Evolutionary conservation across 768 basidiomycete species (phyloP).

Genomic region (Pholiota molesta): DNA sequence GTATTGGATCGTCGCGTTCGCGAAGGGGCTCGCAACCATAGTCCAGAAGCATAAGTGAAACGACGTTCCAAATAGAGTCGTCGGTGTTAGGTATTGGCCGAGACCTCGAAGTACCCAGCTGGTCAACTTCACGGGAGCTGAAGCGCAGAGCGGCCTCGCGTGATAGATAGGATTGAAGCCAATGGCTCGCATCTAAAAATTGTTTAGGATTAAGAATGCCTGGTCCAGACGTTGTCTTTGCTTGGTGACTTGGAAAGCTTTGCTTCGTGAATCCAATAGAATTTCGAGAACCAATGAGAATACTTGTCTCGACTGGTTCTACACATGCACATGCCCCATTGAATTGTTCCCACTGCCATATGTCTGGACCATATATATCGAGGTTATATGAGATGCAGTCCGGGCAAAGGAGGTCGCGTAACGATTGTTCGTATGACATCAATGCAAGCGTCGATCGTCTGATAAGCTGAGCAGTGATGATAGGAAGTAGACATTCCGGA

Average conservation of each 20-base stretch:
- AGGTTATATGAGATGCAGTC: constrained; percentile 55
- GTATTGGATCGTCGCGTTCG: constrained; percentile 15
- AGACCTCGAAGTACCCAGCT: constrained; percentile 5
- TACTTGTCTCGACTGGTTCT: constrained; percentile 18
- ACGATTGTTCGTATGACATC: constrained; percentile 39
- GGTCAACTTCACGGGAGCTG: constrained; percentile 18
- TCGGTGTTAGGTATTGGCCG: constrained; percentile 7
- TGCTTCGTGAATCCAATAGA: constrained; percentile 4
- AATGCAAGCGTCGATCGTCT: constrained; percentile 45
- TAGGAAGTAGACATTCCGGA: constrained; percentile 51
- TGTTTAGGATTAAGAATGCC: constrained; percentile 27
- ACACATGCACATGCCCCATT: constrained; percentile 51
- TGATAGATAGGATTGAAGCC: constrained; percentile 51
- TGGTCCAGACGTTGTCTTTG: constrained; percentile 3
- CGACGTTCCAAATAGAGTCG: constrained; percentile 44
- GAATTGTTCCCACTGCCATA: constrained; percentile 58
- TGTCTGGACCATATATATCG: constrained; percentile 54
- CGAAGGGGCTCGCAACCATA: constrained; percentile 44
- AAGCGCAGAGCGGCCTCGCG: constrained; percentile 32
- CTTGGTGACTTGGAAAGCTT: constrained; percentile 4
- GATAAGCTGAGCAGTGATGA: constrained; percentile 44
- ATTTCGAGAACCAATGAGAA: constrained; percentile 4
- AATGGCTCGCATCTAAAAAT: constrained; percentile 44
- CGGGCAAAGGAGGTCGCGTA: constrained; percentile 46
- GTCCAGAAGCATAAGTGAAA: constrained; percentile 41